Evolutionary conservation across 495 filamentous ascomycete species (phyloP).

Genomic region (Achaetomiella virescens): DNA sequence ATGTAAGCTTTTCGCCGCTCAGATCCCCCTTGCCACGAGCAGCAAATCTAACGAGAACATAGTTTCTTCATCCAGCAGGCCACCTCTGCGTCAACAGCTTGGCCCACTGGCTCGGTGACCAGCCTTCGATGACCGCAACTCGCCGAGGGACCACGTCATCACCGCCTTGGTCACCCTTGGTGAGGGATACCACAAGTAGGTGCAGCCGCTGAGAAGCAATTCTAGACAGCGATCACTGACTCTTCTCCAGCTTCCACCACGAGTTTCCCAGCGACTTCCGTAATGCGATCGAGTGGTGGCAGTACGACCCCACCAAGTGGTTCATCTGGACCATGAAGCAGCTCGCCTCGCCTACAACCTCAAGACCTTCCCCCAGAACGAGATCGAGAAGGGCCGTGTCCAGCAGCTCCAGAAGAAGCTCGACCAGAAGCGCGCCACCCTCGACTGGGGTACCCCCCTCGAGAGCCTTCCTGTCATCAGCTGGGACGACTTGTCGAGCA

Average conservation of each 20-base stretch:
- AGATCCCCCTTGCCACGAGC: too few species aligned
- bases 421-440: constrained; percentile 83
- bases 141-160: constrained; percentile 91
- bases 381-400: constrained; percentile 97
- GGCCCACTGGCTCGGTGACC: constrained; percentile 97
- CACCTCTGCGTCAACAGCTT: constrained; percentile 98
- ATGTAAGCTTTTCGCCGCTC: constrained; percentile 43
- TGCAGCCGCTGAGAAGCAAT: background rate
- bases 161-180: constrained; percentile 93
- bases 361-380: constrained; percentile 95
- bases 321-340: constrained; percentile 91
- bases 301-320: constrained; percentile 99
- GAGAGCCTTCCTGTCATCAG: constrained; percentile 92
- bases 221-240: background rate
- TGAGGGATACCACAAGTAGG: constrained; percentile 87
- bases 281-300: constrained; percentile 95
- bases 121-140: constrained; percentile 99
- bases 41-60: too few species aligned
- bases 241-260: constrained; percentile 70
- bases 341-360: constrained; percentile 86
- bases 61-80: constrained; percentile 96
- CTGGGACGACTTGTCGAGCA: constrained; percentile 94
- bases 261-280: constrained; percentile 99
- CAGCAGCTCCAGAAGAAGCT: constrained; percentile 99
- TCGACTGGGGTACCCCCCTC: constrained; percentile 94